Conservation (phyloP, 2,329 filamentous ascomycete species). For the Paradendryphiella salina region DNA sequence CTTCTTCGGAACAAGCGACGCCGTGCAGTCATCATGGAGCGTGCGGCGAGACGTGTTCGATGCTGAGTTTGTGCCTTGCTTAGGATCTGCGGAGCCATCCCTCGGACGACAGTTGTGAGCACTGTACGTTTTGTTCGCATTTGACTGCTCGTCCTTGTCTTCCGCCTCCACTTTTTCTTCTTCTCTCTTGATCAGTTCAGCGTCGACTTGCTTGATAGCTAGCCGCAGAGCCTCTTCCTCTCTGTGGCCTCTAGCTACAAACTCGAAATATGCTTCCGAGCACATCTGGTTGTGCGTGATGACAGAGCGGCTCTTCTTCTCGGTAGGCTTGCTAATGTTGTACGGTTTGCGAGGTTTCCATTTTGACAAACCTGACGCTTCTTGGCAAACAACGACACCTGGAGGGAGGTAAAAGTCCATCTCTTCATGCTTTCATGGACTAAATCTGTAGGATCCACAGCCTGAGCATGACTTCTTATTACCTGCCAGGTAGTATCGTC, state of each 20-base stretch:
- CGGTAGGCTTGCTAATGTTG: conserved; percentile 7
- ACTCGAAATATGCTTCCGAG: conserved; percentile 24
- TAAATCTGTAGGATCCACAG: conserved; percentile 22
- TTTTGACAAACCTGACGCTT: conserved; percentile 13
- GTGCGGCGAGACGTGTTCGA: not conserved
- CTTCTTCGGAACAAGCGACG: not conserved
- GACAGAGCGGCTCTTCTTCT: not conserved
- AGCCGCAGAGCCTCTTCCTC: conserved; percentile 19
- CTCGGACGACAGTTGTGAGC: not conserved
- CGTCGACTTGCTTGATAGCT: conserved; percentile 24
- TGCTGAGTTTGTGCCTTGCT: not conserved
- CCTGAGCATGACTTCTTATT: conserved; percentile 31
- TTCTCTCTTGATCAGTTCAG: conserved; percentile 20
- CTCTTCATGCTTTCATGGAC: conserved; percentile 8
- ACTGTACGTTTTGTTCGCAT: not conserved
- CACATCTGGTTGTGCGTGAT: conserved; percentile 29
- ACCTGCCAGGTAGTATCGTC: conserved; percentile 37
- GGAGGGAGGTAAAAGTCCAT: conserved; percentile 38
- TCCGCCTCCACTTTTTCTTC: conserved; percentile 1
- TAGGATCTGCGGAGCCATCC: not conserved
- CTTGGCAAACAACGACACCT: conserved; percentile 24
- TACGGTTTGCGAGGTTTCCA: conserved; percentile 29
- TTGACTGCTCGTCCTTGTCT: not conserved
- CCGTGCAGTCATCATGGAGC: not conserved
- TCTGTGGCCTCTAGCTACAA: conserved; percentile 13